Conservation (phyloP, 2,329 filamentous ascomycete species). For the Paecilomyces variotii region DNA sequence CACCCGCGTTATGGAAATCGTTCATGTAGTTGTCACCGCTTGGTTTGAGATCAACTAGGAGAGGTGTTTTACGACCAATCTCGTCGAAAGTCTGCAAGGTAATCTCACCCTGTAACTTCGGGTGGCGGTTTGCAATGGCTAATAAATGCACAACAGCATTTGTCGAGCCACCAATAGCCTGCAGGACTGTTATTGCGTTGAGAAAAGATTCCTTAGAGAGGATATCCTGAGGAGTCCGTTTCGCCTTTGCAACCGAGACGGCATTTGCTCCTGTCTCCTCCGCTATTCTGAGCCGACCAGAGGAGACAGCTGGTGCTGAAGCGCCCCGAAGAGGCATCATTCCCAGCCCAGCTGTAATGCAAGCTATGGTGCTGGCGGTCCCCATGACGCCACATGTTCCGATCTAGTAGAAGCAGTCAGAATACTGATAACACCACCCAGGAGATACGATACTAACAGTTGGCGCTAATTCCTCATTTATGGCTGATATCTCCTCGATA, state of each 20-base stretch:
- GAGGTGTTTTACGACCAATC: constrained; percentile 39
- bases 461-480: constrained; percentile 66
- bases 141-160: constrained; percentile 49
- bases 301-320: constrained; percentile 47
- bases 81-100: constrained; percentile 41
- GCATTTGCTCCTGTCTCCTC: constrained; percentile 47
- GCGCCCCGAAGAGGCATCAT: constrained; percentile 47
- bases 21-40: constrained; percentile 48
- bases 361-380: constrained; percentile 51
- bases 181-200: constrained; percentile 47
- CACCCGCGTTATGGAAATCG: constrained; percentile 48
- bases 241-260: constrained; percentile 33
- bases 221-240: constrained; percentile 37
- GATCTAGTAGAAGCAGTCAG: constrained; percentile 15
- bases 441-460: constrained; percentile 41
- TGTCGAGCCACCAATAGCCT: constrained; percentile 49
- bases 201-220: constrained; percentile 41
- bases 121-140: constrained; percentile 48
- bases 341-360: constrained; percentile 44
- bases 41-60: constrained; percentile 46
- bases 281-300: constrained; percentile 44
- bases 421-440: not conserved
- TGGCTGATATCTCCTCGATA: constrained; percentile 60
- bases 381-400: constrained; percentile 53
- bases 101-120: constrained; percentile 37